Base-by-base conservation (phyloP, 129 eudicot species). In the Scalesia atractyloides region DNA sequence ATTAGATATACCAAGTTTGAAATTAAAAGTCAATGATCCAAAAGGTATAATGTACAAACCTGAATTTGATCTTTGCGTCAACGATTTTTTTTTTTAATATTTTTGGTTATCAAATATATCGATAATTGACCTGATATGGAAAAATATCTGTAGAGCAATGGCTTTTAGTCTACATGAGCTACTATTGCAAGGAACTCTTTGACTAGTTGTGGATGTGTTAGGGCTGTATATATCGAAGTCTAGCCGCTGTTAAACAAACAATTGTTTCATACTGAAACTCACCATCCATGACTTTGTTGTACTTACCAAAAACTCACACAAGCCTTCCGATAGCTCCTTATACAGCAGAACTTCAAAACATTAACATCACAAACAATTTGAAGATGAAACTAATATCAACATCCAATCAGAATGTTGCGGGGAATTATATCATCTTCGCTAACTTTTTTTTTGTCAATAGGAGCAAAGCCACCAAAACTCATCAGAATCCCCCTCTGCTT, bases 401-500 rank as follows among this genome's bases (percentile, higher is more conserved):
- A 24, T 24, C 26, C 26, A 24, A 24, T 24, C 26, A 0, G 26
- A 24, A 24, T 24, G 26, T 24, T 24, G 26, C 26, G 26, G 0
- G 86, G 86, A 75, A 90, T 68, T 62, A 90, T 71, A 82, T 94
- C 99, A 82, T 94, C 99, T 73, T 94, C 99, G 81, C 85, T 86
- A 24, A 84, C 82, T 49, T 90, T 88, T 76, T 88, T 94, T 80
- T 91, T 94, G 51, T 89, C 89, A 75, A 94, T 90, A 51, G 99
- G 99, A 75, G 98, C 98, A 86, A 90, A 94, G 14, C 98, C 98
- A 50, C 97, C 98, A 92, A 67, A 92, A 92, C 71, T 85, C 96
- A 83, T 95, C 98, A 61, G 95, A 92, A 77, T 89, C 98, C 0
- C 88, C 78, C 77, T 92, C 98, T 5, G 98, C 86, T 79, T 92